Evolutionary conservation across 2,329 filamentous ascomycete species (phyloP), one percentile per base, ranked within the genome.

Genomic region (Aphanoascus verrucosus): DNA sequence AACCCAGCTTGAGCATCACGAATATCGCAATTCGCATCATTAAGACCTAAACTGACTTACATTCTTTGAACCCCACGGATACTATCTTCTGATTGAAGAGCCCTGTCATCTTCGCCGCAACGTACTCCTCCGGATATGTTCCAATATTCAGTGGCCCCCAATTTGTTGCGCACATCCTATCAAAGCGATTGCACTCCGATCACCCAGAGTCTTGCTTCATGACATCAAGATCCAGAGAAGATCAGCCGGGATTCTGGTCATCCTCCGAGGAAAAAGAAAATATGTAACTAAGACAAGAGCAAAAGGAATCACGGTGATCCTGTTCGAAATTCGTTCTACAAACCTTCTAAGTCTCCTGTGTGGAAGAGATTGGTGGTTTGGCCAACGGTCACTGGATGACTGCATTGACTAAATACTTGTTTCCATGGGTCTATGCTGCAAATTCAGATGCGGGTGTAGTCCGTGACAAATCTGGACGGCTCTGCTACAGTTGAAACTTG

Each of bases 281-380:
- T 7, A 45, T 11, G 19, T 19, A 23, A 14, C 4, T 14, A 34
- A 47, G 32, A 31, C 14, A 32, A 15, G 28, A 45, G 19, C 35
- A 52, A 45, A 45, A 31, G 41, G 15, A 45, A 45, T 6, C 31
- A 45, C 28, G 19, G 31, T 6, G 37, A 8, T 17, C 11, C 32
- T 28, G 19, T 52, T 52, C 49, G 31, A 44, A 31, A 52, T 45
- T 19, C 41, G 45, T 45, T 51, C 49, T 17, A 44, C 35, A 28
- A 28, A 9, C 14, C 19, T 44, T 52, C 42, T 45, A 28, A 28
- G 23, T 7, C 7, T 7, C 23, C n/a, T 6, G 19, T 37, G 41
- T 15, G 19, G 19, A 6, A 19, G 14, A 15, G 37, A 45, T 45
- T 38, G 20, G 31, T 31, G 49, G 49, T 35, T 52, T 17, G 42